A percentile compares a stretch with the other conserved stretches of the same genome.
Evolutionary conservation across 1,139 yeast genomes (phyloP).

Genomic region (Kazachstania sp.): DNA sequence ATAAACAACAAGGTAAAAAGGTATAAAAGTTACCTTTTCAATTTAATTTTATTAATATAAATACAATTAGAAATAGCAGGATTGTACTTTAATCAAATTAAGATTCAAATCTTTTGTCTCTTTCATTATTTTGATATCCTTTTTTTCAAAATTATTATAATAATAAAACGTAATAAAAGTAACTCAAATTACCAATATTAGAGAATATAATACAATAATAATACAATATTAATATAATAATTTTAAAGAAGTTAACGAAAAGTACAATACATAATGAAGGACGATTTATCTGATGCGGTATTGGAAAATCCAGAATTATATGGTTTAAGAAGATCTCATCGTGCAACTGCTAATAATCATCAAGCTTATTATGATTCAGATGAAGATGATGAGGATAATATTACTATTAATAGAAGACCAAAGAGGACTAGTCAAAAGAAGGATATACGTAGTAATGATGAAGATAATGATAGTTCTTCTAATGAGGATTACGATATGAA

Average conservation of each 20-base stretch:
- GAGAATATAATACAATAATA: not conserved
- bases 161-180: too few species aligned
- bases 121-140: too few species aligned
- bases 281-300: conserved; percentile 32
- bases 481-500: conserved; percentile 18
- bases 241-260: not conserved
- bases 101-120: too few species aligned
- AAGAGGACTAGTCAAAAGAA: conserved; percentile 16
- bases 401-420: conserved; percentile 8
- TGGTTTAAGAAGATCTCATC: conserved; percentile 80
- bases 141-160: too few species aligned
- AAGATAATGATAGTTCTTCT: conserved; percentile 20
- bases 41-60: too few species aligned
- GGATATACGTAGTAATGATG: conserved; percentile 19
- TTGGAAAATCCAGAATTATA: conserved; percentile 74
- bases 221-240: not conserved
- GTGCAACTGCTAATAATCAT: conserved; percentile 47
- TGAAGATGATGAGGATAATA: conserved; percentile 14
- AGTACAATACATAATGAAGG: not conserved
- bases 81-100: too few species aligned
- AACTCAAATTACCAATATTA: too few species aligned
- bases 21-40: too few species aligned
- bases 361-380: conserved; percentile 34
- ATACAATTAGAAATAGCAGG: too few species aligned
- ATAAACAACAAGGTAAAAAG: too few species aligned